phyloP scores from a whole-genome alignment of 23 red algal species.

The Gracilaria gracilis region DNA sequence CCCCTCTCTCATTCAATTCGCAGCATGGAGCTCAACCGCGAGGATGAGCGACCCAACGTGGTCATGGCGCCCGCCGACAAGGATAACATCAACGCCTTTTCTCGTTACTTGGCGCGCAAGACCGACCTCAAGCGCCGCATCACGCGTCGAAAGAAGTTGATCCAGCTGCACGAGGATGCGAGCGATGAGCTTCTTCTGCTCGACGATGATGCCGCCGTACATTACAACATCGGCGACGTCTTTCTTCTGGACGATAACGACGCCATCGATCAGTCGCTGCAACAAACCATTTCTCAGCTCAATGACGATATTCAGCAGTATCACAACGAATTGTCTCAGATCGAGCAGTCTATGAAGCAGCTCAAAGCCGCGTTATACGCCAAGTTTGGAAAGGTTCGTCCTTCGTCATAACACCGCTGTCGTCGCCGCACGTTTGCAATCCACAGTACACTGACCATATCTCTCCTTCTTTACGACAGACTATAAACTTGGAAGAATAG shows the following conservation, averaged over 20 bases:
- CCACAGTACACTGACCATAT: not conserved
- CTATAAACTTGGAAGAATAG: slow-evolving; percentile 75
- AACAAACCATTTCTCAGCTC: slow-evolving; percentile 36
- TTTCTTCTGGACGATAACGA: slow-evolving; percentile 68
- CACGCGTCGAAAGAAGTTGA: slow-evolving; percentile 60
- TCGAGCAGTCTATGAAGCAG: slow-evolving; percentile 33
- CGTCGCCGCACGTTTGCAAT: too few species aligned
- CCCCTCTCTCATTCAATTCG: too few species aligned
- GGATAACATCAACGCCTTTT: slow-evolving; percentile 64
- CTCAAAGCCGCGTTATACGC: slow-evolving; percentile 63
- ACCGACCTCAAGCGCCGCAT: slow-evolving; percentile 49
- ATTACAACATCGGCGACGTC: slow-evolving; percentile 73
- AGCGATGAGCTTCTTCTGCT: slow-evolving; percentile 62
- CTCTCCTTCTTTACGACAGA: slow-evolving; percentile 22
- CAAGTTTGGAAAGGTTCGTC: slow-evolving; percentile 78
- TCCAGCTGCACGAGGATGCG: slow-evolving; percentile 69
- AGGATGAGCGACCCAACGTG: slow-evolving; percentile 72
- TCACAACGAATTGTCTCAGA: slow-evolving; percentile 11
- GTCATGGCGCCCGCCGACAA: slow-evolving; percentile 60
- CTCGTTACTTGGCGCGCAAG: slow-evolving; percentile 46
- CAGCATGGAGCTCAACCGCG: slow-evolving; percentile 53
- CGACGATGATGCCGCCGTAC: slow-evolving; percentile 63
- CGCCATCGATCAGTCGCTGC: slow-evolving; percentile 35
- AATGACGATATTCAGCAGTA: slow-evolving; percentile 29
- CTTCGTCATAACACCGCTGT: not conserved